Evolutionary conservation across 1,284 basidiomycete genomes (phyloP).

Genomic region (Wallemia hederae): DNA sequence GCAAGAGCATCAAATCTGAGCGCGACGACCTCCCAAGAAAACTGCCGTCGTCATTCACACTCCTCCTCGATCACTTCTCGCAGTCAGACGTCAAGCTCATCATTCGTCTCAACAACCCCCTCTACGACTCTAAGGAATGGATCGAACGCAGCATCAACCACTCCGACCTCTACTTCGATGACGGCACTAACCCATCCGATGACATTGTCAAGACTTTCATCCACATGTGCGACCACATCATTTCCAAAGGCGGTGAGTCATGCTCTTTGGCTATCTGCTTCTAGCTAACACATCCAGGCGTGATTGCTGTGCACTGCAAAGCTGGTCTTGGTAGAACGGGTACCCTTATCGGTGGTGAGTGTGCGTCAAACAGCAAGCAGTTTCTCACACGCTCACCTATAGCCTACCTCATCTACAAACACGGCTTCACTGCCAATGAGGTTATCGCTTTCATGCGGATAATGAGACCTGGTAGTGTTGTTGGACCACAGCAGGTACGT

Average conservation of each 20-base stretch:
- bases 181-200: slow-evolving; percentile 5
- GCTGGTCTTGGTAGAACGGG: slow-evolving; percentile 77
- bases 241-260: slow-evolving; percentile 6
- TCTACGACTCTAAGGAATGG: slow-evolving; percentile 71
- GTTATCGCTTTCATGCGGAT: slow-evolving; percentile 97
- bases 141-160: slow-evolving; percentile 50
- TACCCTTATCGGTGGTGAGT: slow-evolving; percentile 47
- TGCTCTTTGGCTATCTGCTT: not conserved
- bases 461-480: slow-evolving; percentile 78
- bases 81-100: slow-evolving; percentile 67
- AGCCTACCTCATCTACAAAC: slow-evolving; percentile 96
- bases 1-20: slow-evolving; percentile 23
- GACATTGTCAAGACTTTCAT: slow-evolving; percentile 5
- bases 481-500: slow-evolving; percentile 44
- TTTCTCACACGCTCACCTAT: slow-evolving; percentile 7
- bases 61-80: slow-evolving; percentile 76
- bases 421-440: slow-evolving; percentile 93
- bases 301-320: slow-evolving; percentile 37
- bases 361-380: not conserved
- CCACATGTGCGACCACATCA: slow-evolving; percentile 4
- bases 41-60: slow-evolving; percentile 43
- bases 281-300: not conserved
- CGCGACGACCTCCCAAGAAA: slow-evolving; percentile 33
- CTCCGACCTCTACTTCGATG: slow-evolving; percentile 14
- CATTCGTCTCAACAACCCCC: slow-evolving; percentile 71